These are phyloP conservation scores for Pichia californica DNA, from an alignment of 805 yeast species.

Conservation along the genomic window DNA sequence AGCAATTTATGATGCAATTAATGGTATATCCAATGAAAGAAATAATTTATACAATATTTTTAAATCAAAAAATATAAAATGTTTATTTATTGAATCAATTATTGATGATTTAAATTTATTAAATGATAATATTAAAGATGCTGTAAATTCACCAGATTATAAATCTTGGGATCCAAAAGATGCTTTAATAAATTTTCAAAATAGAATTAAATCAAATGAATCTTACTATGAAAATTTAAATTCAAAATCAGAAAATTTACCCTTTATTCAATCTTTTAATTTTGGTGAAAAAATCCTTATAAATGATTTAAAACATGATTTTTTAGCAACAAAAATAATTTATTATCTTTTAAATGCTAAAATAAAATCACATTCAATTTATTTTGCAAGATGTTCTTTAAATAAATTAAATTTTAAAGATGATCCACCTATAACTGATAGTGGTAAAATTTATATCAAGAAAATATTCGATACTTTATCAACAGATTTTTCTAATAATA, in stretches of 20 bases:
- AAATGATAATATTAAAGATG: slow-evolving; percentile 73
- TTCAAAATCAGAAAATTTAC: slow-evolving; percentile 38
- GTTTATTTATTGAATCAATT: slow-evolving; percentile 81
- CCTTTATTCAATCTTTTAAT: slow-evolving; percentile 81
- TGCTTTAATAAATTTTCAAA: slow-evolving; percentile 73
- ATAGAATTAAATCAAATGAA: slow-evolving; percentile 61
- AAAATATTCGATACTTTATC: slow-evolving; percentile 54
- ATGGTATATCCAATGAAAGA: slow-evolving; percentile 70
- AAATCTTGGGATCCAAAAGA: slow-evolving; percentile 62
- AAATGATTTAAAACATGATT: slow-evolving; percentile 79
- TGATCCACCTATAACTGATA: slow-evolving; percentile 78
- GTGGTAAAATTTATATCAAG: slow-evolving; percentile 63
- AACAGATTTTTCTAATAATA: slow-evolving; percentile 22
- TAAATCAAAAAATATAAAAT: slow-evolving; percentile 56
- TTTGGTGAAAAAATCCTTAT: slow-evolving; percentile 82
- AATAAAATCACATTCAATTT: slow-evolving; percentile 84
- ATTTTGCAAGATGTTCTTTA: slow-evolving; percentile 76
- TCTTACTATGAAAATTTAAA: slow-evolving; percentile 70
- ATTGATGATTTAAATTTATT: slow-evolving; percentile 68
- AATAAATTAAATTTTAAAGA: slow-evolving; percentile 54
- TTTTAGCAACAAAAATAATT: slow-evolving; percentile 83
- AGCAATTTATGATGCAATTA: slow-evolving; percentile 93
- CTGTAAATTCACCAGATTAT: slow-evolving; percentile 84
- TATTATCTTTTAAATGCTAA: slow-evolving; percentile 88
- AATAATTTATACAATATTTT: slow-evolving; percentile 49